Conservation (phyloP, 805 yeast genomes). For the Tetrapisispora nanseiensis region DNA sequence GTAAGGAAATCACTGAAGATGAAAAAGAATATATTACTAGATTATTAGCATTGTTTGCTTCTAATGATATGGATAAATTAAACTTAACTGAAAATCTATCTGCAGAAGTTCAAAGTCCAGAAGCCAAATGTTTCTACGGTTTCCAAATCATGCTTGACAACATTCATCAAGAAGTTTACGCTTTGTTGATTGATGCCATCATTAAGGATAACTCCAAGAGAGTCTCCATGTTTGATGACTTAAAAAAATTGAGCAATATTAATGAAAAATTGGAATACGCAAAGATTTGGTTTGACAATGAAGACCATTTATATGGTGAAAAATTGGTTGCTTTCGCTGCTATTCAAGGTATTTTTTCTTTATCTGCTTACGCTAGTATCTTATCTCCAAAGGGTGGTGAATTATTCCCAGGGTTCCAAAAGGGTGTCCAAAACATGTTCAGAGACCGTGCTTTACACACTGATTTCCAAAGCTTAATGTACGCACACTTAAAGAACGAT, state of each 20-base stretch:
- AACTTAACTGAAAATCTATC: slow-evolving; percentile 93
- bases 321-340: slow-evolving; percentile 97
- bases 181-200: slow-evolving; percentile 83
- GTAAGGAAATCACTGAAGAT: slow-evolving; percentile 78
- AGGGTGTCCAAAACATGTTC: slow-evolving; percentile 90
- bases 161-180: slow-evolving; percentile 94
- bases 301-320: slow-evolving; percentile 81
- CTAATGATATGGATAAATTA: slow-evolving; percentile 94
- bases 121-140: slow-evolving; percentile 96
- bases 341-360: slow-evolving; percentile 95
- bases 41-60: slow-evolving; percentile 91
- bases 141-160: slow-evolving; percentile 99
- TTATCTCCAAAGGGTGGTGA: slow-evolving; percentile 97
- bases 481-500: slow-evolving; percentile 82
- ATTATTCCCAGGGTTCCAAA: slow-evolving; percentile 93
- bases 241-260: slow-evolving; percentile 85
- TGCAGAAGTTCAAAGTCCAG: slow-evolving; percentile 93
- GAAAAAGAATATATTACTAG: slow-evolving; percentile 85
- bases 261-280: slow-evolving; percentile 97
- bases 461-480: slow-evolving; percentile 90
- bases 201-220: slow-evolving; percentile 90
- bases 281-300: slow-evolving; percentile 84
- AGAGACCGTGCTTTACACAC: slow-evolving; percentile 98
- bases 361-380: slow-evolving; percentile 94
- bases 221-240: slow-evolving; percentile 78